These are phyloP conservation scores for Nothomitra cinnamomea DNA, from an alignment of 2,329 filamentous ascomycete species.

Conservation along the genomic window DNA sequence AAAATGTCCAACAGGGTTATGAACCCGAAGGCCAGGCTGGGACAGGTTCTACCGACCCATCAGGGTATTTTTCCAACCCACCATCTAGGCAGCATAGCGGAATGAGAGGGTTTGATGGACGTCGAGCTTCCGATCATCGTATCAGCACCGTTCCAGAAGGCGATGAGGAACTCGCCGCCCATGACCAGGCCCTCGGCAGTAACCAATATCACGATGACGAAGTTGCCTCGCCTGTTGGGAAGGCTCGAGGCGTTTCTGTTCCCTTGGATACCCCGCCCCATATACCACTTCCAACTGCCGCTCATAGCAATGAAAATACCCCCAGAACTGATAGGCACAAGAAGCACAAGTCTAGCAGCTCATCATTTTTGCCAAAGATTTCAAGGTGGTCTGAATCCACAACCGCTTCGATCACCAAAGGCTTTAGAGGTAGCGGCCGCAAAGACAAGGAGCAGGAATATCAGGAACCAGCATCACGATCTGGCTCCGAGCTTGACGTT, in stretches of 20 bases:
- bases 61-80: constrained; percentile 52
- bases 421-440: constrained; percentile 49
- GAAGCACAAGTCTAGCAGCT: constrained; percentile 77
- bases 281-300: constrained; percentile 17
- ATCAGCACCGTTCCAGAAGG: constrained; percentile 81
- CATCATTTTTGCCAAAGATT: constrained; percentile 76
- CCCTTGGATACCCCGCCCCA: constrained; percentile 21
- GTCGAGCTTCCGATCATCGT: constrained; percentile 50
- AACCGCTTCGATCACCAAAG: constrained; percentile 66
- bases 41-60: constrained; percentile 58
- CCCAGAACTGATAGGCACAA: constrained; percentile 57
- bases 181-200: constrained; percentile 32
- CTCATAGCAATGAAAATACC: constrained; percentile 63
- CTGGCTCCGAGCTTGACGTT: constrained; percentile 54
- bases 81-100: constrained; percentile 19
- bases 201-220: constrained; percentile 42
- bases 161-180: constrained; percentile 56
- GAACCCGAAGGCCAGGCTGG: constrained; percentile 69
- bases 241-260: constrained; percentile 24
- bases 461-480: constrained; percentile 52
- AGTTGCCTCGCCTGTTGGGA: constrained; percentile 43
- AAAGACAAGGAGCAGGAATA: constrained; percentile 38
- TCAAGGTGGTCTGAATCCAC: constrained; percentile 97
- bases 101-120: constrained; percentile 24
- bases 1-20: constrained; percentile 60